Percentiles rank a stretch among this genome's conserved stretches.
phyloP scores from a whole-genome alignment of 768 basidiomycete species.

The Cystobasidium tubakii region DNA sequence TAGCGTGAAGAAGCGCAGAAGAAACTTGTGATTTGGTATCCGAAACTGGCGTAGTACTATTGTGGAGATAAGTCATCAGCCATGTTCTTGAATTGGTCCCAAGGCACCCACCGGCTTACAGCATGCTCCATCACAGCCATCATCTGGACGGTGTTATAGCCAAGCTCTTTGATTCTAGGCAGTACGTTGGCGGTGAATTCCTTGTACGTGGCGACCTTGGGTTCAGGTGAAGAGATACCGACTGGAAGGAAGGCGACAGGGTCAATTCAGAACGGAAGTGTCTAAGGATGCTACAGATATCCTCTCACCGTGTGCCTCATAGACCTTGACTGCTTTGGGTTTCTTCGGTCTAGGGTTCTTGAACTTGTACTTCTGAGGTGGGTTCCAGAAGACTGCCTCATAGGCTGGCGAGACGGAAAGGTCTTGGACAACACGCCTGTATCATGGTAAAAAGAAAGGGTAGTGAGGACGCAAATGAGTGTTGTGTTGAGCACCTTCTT shows the following conservation, averaged over 20 bases:
- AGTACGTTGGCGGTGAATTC: slow-evolving; percentile 83
- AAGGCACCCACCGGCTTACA: neutral
- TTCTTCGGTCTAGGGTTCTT: slow-evolving; percentile 68
- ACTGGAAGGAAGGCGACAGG: slow-evolving; percentile 52
- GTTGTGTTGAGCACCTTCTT: neutral
- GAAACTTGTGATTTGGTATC: slow-evolving; percentile 95
- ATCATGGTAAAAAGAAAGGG: neutral
- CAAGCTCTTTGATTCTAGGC: slow-evolving; percentile 79
- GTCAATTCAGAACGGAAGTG: neutral
- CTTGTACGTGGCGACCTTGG: slow-evolving; percentile 84
- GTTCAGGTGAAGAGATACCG: slow-evolving; percentile 85
- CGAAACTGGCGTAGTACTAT: slow-evolving; percentile 61
- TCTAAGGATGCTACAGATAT: too few relatives aligned
- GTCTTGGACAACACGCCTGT: slow-evolving; percentile 82
- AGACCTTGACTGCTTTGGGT: slow-evolving; percentile 68
- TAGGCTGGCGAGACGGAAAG: slow-evolving; percentile 79
- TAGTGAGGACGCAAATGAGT: neutral
- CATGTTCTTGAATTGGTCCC: too few relatives aligned
- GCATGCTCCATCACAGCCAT: slow-evolving; percentile 99
- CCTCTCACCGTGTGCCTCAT: slow-evolving; percentile 72
- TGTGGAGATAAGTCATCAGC: too few relatives aligned
- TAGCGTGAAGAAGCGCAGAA: slow-evolving; percentile 96
- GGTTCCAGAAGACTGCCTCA: slow-evolving; percentile 99
- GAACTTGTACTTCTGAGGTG: slow-evolving; percentile 80
- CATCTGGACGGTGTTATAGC: slow-evolving; percentile 94